Base-by-base conservation (phyloP, 805 yeast genomes). In the Isabelozyma heimii region DNA sequence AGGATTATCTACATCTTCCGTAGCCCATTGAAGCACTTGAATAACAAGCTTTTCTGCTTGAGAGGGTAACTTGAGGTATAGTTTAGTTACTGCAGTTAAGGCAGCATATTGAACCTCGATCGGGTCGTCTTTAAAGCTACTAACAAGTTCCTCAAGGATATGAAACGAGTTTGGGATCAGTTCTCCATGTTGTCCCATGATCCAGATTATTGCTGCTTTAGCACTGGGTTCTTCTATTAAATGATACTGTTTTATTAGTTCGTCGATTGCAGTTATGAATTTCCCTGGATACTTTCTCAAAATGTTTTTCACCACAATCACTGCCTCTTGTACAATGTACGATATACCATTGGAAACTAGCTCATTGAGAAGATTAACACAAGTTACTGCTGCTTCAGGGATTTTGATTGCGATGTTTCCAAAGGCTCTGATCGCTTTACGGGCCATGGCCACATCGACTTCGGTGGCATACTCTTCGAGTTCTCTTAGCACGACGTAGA, bases 341-440 rank as follows among this genome's bases (percentile, higher is more conserved):
- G 88, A 80, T 2, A 86, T 81, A 0, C 85, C 87, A 51, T 83
- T 83, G 4, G 83, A 72, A 1, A 85, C 66, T 47, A 90, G 73
- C 28, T 79, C 84, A 37, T 80, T 58, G 7, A 91, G 65, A 1
- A 83, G 80, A 5, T 78, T 77, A 3, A 89, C 85, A 64, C 96
- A 89, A 20, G 73, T 73, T 5, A 73, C 69, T 0, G 91, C 84
- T 0, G 88, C 82, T 8, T 65, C 64, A 24, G 82, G 83, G 13
- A 90, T 67, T 59, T 89, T 89, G 26, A 91, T 83, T 0, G 97
- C 96, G 16, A 92, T 70, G 59, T 91, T 89, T 2, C 97, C 97
- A 52, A 92, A 83, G 0, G 97, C 96, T 50, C 96, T 71, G 3
- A 92, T 83, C 0, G 97, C 91, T 59, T 90, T 88, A 48, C 96